Evolutionary conservation across 305 asterid species (phyloP), one percentile per base, ranked within the genome.

Genomic region (Fraxinus paxiana): DNA sequence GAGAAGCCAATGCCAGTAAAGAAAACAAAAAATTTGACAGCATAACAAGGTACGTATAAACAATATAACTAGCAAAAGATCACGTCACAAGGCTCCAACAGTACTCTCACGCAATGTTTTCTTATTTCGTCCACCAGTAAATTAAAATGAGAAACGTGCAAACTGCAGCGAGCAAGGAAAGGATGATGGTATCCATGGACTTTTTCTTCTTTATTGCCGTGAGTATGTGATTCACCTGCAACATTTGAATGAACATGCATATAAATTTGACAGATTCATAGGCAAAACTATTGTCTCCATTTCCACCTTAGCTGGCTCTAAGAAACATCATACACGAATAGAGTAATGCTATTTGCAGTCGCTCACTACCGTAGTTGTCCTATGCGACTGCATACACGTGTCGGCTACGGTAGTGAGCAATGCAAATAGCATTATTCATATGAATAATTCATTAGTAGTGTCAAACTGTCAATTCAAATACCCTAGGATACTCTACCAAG

Each of bases 91-190:
- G 75, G 81, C 83, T 80, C 87, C 82, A 79, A 72, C 73, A 76
- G 33, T 59, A 41, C 31, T 59, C 54, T 43, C 22, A 69, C 18
- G 75, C 34, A 26, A 48, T 67, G 48, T 80, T 31, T 56, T 33
- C 84, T 84, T 93, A 95, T 88, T 95, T 95, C 33, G 94, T 90
- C 92, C 94, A 92, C 99, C 99, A 95, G 88, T 95, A 95, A 77
- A 95, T 87, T 83, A 95, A 81, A 82, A 95, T 95, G 63, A 95
- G 88, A 85, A 91, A 95, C 51, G 90, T 82, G 93, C 99, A 93
- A 31, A 90, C 94, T 12, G 98, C 91, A 17, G 98, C 98, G 70
- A 95, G 97, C 84, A 95, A 83, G 51, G 98, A 95, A 85, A 95
- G 98, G 85, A 95, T 87, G 82, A 93, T 87, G 56, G 97, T 92